Base-by-base conservation (phyloP, 352 stramenopile genomes). In the Globisporangium irregulare region DNA sequence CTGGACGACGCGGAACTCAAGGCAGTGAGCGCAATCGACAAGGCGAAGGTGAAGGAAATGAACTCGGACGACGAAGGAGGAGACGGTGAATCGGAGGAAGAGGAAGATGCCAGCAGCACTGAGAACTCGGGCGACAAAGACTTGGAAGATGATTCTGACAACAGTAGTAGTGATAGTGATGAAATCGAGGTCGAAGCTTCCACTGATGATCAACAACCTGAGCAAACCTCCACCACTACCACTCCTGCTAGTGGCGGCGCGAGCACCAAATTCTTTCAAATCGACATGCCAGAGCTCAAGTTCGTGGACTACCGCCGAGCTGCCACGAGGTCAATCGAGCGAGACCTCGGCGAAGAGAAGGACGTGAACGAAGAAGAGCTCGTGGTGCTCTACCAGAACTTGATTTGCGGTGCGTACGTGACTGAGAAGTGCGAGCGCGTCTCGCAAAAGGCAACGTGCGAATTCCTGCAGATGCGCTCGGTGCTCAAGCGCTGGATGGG, bases 401-500 rank as follows among this genome's bases (percentile, higher is more conserved):
- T 80, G 6, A 62, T 86, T 8, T 79, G 81, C 0, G 76, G 78
- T 27, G 72, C 74, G 20, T 90, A 87, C 64, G 76, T 85, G 1
- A 71, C 75, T 0, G 82, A 87, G 69, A 75, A 81, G 32, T 86
- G 77, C 53, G 55, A 78, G 12, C 79, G 77, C 20, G 71, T 90
- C 1, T 70, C 74, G 0, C 68, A 78, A 55, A 73, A 84, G 43
- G 78, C 79, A 20, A 90, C 81, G 5, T 73, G 70, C 50, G 81
- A 90, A 69, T 87, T 87, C 46, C 70, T 90, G 1, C 79, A 83
- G 58, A 87, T 90, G 79, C 81, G 81, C 24, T 73, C 72, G 0
- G 81, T 87, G 65, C 64, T 90, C 29, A 73, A 78, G 66, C 67
- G 78, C 18, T 90, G 84, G 84, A 79, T 79, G 59, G 77, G 84